These are phyloP conservation scores for Candida pseudoviswanathii DNA, from an alignment of 1,139 yeast genomes.

Conservation along the genomic window DNA sequence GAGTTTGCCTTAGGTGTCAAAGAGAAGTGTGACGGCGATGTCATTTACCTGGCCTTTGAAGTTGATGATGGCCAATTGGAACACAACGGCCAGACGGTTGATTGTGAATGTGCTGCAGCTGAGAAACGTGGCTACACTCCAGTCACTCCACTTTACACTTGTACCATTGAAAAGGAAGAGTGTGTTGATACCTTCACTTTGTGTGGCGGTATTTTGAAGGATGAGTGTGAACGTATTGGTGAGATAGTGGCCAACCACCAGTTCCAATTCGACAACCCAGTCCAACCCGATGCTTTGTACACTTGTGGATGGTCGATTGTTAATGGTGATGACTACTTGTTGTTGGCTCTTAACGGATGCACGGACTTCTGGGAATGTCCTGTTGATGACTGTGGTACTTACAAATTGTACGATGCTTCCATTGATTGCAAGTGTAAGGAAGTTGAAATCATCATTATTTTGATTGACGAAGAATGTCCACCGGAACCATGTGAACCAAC, in stretches of 20 bases:
- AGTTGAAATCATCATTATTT: constrained; percentile 7
- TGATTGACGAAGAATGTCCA: background rate
- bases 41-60: constrained; percentile 7
- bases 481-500: background rate
- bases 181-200: constrained; percentile 38
- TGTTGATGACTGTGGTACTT: constrained; percentile 34
- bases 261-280: constrained; percentile 48
- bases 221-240: constrained; percentile 38
- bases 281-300: constrained; percentile 12
- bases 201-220: constrained; percentile 45
- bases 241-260: constrained; percentile 49
- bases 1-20: constrained; percentile 13
- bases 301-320: constrained; percentile 19
- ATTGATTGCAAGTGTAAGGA: constrained; percentile 20
- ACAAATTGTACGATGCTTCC: constrained; percentile 14
- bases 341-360: constrained; percentile 12
- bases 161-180: background rate
- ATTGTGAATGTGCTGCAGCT: background rate
- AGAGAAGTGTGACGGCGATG: constrained; percentile 7
- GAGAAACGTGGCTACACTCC: background rate
- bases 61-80: constrained; percentile 13
- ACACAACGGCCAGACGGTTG: background rate
- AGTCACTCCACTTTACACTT: background rate
- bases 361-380: constrained; percentile 35
- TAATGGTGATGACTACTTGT: constrained; percentile 24